Base-by-base conservation (phyloP, 495 filamentous ascomycete species). In the Aspergillus kassunensis region DNA sequence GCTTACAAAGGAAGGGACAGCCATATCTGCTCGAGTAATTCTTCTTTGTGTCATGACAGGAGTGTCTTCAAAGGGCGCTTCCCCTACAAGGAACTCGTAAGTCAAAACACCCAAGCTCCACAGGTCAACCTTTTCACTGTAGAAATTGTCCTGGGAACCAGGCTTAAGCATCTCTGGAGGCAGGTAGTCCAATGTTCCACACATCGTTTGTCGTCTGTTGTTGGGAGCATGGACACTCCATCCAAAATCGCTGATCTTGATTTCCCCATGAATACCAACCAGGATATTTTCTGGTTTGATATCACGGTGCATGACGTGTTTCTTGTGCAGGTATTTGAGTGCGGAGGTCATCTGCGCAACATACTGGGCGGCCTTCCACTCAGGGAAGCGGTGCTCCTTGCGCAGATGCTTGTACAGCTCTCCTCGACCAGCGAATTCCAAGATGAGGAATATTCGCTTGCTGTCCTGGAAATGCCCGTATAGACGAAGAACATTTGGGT, bases 221-320 rank as follows among this genome's bases (percentile, higher is more conserved):
- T 95, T 97, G 9, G 93, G 93, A 21, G 93, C 95, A 67, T 98
- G 93, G 15, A 97, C 95, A 69, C 87, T 92, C 95, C 95, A 98
- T 39, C 93, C 93, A 61, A 98, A 98, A 69, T 98, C 93, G 4
- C 89, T 91, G 64, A 98, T 91, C 71, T 98, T 98, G 71, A 98
- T 95, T 72, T 98, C 93, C 35, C 91, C 93, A 64, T 97, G 92
- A 46, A 98, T 91, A 16, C 93, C 93, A 31, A 98, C 85, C 13
- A 98, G 83, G 58, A 98, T 98, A 62, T 98, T 98, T 71, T 98
- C 93, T 10, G 93, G 93, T 74, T 98, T 98, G 74, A 98, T 98
- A 59, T 98, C 93, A 37, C 93, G 85, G 62, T 98, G 93, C 74
- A 98, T 98, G 57, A 98, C 90, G 65, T 98, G 93, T 74, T 98